These are phyloP conservation scores for Phytophthora crassamura DNA, from an alignment of 352 stramenopile genomes.

Conservation along the genomic window DNA sequence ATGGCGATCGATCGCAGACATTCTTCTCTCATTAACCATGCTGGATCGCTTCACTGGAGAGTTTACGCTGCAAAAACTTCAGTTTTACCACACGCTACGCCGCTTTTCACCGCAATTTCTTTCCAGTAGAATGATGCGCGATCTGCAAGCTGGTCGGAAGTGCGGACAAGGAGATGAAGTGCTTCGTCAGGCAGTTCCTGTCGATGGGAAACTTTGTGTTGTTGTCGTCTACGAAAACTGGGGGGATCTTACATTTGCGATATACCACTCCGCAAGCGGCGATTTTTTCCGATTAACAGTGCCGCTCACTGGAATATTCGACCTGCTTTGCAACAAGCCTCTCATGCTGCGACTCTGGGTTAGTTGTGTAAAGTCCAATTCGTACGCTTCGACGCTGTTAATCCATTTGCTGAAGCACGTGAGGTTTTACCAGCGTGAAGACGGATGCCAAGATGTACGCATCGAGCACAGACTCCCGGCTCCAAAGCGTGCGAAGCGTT, in stretches of 20 bases:
- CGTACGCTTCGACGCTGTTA: constrained; percentile 57
- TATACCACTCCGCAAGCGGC: constrained; percentile 57
- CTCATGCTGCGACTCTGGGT: constrained; percentile 70
- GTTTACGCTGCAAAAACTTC: constrained; percentile 72
- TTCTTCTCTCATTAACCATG: constrained; percentile 60
- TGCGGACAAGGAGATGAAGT: constrained; percentile 77
- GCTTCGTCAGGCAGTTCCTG: constrained; percentile 53
- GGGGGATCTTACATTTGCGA: constrained; percentile 64
- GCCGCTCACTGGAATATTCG: constrained; percentile 42
- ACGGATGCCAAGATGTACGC: constrained; percentile 22
- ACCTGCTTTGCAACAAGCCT: constrained; percentile 44
- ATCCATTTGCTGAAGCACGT: constrained; percentile 52
- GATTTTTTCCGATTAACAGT: constrained; percentile 45
- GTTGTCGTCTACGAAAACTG: constrained; percentile 81
- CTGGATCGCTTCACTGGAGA: constrained; percentile 76
- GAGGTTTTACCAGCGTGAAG: constrained; percentile 24
- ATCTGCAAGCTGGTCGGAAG: constrained; percentile 62
- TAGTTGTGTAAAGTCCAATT: constrained; percentile 74
- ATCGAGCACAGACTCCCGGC: constrained; percentile 14
- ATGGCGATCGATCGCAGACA: constrained; percentile 45
- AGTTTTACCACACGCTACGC: constrained; percentile 73
- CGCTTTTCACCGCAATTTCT: constrained; percentile 58
- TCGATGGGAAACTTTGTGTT: constrained; percentile 60
- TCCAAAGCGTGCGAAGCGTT: constrained; percentile 25
- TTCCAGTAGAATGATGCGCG: constrained; percentile 66